Evolutionary conservation across 2,329 filamentous ascomycete species (phyloP).

Genomic region (Elsinoe necatrix): DNA sequence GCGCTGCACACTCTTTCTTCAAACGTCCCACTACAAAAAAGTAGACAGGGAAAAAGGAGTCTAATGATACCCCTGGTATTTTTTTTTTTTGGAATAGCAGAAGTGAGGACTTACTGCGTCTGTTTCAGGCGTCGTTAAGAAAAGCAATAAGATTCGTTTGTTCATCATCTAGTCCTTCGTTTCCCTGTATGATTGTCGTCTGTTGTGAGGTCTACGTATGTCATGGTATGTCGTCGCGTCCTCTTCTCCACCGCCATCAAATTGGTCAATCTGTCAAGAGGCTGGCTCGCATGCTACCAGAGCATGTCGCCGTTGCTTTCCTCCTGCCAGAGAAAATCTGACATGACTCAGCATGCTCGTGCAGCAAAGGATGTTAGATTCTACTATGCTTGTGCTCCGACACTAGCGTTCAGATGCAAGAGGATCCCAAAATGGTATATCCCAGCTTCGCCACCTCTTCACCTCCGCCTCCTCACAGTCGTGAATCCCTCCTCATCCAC

Average conservation of each 20-base stretch:
- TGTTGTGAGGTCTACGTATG: background rate
- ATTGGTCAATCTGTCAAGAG: too few species aligned
- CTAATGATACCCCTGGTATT: constrained; percentile 1
- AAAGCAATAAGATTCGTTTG: background rate
- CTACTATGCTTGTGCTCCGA: too few species aligned
- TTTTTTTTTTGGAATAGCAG: constrained; percentile 6
- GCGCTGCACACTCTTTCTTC: constrained; percentile 4
- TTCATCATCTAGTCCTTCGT: background rate
- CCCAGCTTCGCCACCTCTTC: constrained; percentile 20
- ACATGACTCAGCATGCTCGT: too few species aligned
- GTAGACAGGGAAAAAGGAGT: background rate
- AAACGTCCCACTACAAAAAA: background rate
- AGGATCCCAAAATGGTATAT: too few species aligned
- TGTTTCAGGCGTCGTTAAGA: constrained; percentile 4
- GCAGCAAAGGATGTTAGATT: too few species aligned
- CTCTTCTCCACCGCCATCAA: background rate
- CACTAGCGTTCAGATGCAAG: too few species aligned
- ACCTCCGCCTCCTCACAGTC: constrained; percentile 32
- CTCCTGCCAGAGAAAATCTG: too few species aligned
- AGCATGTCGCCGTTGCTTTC: too few species aligned
- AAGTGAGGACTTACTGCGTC: constrained; percentile 8
- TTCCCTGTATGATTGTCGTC: background rate
- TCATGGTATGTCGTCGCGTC: background rate
- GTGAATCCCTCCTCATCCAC: constrained; percentile 36
- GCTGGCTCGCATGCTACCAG: too few species aligned